Evolutionary conservation across 768 basidiomycete species (phyloP).

Genomic region (Asterophora parasitica): DNA sequence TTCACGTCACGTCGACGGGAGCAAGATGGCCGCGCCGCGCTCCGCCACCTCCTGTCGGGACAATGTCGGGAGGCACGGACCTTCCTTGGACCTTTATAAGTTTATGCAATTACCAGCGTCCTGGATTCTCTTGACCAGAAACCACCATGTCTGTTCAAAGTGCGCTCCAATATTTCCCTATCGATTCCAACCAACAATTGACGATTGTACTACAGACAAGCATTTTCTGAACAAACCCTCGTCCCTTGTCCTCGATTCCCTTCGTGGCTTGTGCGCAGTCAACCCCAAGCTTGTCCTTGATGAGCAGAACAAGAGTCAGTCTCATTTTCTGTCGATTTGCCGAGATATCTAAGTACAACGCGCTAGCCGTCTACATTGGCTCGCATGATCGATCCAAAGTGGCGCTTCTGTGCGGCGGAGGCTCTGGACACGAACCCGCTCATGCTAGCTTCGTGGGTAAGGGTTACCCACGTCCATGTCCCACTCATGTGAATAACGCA

Average conservation of each 20-base stretch:
- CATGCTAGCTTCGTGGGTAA: slow-evolving; percentile 87
- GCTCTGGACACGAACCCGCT: slow-evolving; percentile 88
- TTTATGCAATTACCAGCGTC: too few species aligned
- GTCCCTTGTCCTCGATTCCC: slow-evolving; percentile 72
- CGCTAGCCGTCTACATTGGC: slow-evolving; percentile 57
- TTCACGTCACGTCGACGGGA: too few species aligned
- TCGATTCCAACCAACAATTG: too few species aligned
- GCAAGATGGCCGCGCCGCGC: too few species aligned
- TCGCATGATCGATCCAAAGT: slow-evolving; percentile 61
- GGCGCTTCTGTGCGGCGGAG: slow-evolving; percentile 77
- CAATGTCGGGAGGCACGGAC: too few species aligned
- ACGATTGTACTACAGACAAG: slow-evolving; percentile 38
- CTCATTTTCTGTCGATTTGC: slow-evolving; percentile 2
- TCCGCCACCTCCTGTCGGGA: too few species aligned
- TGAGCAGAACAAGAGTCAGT: slow-evolving; percentile 60
- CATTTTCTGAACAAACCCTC: slow-evolving; percentile 75
- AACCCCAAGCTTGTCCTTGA: slow-evolving; percentile 77
- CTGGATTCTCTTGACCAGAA: slow-evolving; percentile 13
- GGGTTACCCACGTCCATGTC: slow-evolving; percentile 10
- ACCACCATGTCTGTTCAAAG: slow-evolving; percentile 36
- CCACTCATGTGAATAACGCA: background rate
- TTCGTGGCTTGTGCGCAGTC: slow-evolving; percentile 63
- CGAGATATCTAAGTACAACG: slow-evolving; percentile 4
- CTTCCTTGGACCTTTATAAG: too few species aligned
- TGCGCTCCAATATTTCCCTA: too few species aligned